These are phyloP conservation scores for Rubia tinctorum DNA, from an alignment of 305 asterid species.

Conservation along the genomic window DNA sequence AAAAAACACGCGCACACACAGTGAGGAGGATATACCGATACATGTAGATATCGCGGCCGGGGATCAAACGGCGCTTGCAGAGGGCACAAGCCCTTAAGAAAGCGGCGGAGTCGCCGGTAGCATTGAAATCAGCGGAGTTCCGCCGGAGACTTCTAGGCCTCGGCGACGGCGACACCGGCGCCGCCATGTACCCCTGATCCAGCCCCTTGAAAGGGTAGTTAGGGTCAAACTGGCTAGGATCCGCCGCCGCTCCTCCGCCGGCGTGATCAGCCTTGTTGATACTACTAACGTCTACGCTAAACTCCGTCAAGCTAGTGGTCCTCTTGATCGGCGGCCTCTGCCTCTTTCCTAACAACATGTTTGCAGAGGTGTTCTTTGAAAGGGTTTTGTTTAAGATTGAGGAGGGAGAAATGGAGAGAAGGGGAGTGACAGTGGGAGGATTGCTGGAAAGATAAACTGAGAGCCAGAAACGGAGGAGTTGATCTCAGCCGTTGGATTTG, in stretches of 20 bases:
- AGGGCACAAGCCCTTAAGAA: slow-evolving; percentile 67
- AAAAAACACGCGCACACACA: neutral
- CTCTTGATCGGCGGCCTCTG: slow-evolving; percentile 80
- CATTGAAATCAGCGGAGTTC: slow-evolving; percentile 44
- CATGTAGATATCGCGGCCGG: slow-evolving; percentile 81
- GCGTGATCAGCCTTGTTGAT: neutral
- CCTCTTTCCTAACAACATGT: slow-evolving; percentile 70
- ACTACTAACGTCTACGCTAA: slow-evolving; percentile 49
- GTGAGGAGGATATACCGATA: slow-evolving; percentile 45
- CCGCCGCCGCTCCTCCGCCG: slow-evolving; percentile 6
- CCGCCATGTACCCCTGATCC: slow-evolving; percentile 31
- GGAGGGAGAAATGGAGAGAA: slow-evolving; percentile 16
- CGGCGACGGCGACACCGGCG: slow-evolving; percentile 32
- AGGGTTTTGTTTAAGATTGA: neutral
- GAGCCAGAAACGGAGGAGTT: slow-evolving; percentile 52
- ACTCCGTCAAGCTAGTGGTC: slow-evolving; percentile 80
- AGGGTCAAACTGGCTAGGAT: slow-evolving; percentile 29
- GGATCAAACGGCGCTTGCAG: slow-evolving; percentile 64
- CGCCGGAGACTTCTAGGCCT: slow-evolving; percentile 36
- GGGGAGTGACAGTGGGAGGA: slow-evolving; percentile 27
- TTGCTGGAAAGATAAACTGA: slow-evolving; percentile 54
- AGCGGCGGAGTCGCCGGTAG: slow-evolving; percentile 34
- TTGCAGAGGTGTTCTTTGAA: neutral
- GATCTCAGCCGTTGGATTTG: slow-evolving; percentile 52
- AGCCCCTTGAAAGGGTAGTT: slow-evolving; percentile 29